A percentile compares a stretch with the other conserved stretches of the same genome.
Evolutionary conservation across 2,329 filamentous ascomycete species (phyloP).

Genomic region (Exophiala mesophila): DNA sequence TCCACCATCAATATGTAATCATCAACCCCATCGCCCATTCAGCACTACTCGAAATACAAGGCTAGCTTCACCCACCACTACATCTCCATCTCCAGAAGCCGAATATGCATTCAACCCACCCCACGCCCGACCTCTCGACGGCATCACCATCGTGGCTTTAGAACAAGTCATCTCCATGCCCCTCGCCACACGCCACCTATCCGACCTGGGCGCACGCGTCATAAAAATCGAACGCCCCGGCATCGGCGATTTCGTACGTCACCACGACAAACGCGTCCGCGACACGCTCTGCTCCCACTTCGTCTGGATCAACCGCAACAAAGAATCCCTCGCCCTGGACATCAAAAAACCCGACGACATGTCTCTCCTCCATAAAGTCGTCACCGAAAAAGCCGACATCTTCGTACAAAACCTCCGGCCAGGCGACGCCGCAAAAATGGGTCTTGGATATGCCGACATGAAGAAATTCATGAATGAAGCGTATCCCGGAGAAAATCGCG

Average conservation of each 20-base stretch:
- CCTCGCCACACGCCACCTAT: constrained; percentile 52
- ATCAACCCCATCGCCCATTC: too few relatives aligned
- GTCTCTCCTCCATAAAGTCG: constrained; percentile 39
- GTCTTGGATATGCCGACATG: constrained; percentile 44
- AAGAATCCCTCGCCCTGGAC: constrained; percentile 50
- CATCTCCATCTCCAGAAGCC: too few relatives aligned
- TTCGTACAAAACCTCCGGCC: constrained; percentile 53
- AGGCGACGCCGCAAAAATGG: constrained; percentile 45
- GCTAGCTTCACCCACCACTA: too few relatives aligned
- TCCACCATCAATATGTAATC: too few relatives aligned
- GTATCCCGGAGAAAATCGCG: constrained; percentile 22
- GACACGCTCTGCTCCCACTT: constrained; percentile 50
- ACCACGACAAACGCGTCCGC: constrained; percentile 48
- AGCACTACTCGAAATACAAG: too few relatives aligned
- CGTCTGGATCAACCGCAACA: constrained; percentile 53
- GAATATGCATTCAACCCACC: constrained; percentile 18
- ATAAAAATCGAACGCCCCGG: constrained; percentile 52
- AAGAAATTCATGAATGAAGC: constrained; percentile 27
- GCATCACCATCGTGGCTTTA: constrained; percentile 49
- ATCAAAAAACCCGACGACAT: constrained; percentile 45
- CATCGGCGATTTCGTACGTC: constrained; percentile 50
- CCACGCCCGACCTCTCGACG: constrained; percentile 34
- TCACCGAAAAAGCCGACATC: constrained; percentile 44
- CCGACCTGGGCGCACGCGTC: constrained; percentile 51
- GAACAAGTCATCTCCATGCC: constrained; percentile 54